Conservation (phyloP, 1,284 basidiomycete species). For the Tremellales sp. region DNA sequence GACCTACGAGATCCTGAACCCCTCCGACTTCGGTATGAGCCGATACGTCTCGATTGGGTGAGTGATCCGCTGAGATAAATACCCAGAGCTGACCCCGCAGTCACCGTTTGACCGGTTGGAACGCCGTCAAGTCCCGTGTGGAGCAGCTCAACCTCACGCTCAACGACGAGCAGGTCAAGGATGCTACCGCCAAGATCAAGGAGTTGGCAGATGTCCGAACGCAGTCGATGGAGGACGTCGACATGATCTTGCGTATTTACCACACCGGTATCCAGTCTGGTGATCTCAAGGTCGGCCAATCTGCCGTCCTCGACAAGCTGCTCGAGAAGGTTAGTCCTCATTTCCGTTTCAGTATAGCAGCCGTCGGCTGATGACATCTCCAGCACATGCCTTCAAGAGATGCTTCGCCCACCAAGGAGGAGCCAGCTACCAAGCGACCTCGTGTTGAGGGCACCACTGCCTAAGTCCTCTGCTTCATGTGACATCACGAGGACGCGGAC, state of each 20-base stretch:
- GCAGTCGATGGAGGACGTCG: slow-evolving; percentile 99
- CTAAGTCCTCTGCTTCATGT: not conserved
- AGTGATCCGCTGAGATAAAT: slow-evolving; percentile 20
- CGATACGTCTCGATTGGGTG: slow-evolving; percentile 97
- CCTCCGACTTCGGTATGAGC: slow-evolving; percentile 95
- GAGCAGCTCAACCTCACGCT: slow-evolving; percentile 82
- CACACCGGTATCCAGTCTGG: slow-evolving; percentile 85
- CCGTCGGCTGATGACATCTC: not conserved
- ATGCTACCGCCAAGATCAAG: slow-evolving; percentile 99
- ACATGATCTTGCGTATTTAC: slow-evolving; percentile 91
- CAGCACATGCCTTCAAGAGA: slow-evolving; percentile 43
- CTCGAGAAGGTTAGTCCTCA: slow-evolving; percentile 52
- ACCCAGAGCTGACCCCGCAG: slow-evolving; percentile 44
- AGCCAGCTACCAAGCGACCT: not conserved
- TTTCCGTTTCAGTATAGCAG: not conserved
- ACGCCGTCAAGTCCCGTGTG: slow-evolving; percentile 97
- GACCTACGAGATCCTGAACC: slow-evolving; percentile 81
- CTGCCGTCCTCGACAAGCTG: slow-evolving; percentile 76
- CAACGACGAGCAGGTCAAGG: slow-evolving; percentile 68
- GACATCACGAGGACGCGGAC: too few relatives aligned
- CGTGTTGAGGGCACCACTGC: not conserved
- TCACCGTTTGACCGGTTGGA: slow-evolving; percentile 95
- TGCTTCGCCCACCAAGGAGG: slow-evolving; percentile 15
- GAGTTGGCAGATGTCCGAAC: slow-evolving; percentile 97
- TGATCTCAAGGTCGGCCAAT: slow-evolving; percentile 79